Percentiles rank a stretch among this genome's conserved stretches.
These are phyloP conservation scores for Pseudocercospora ulei DNA, from an alignment of 2,329 filamentous ascomycete genomes.

Conservation along the genomic window DNA sequence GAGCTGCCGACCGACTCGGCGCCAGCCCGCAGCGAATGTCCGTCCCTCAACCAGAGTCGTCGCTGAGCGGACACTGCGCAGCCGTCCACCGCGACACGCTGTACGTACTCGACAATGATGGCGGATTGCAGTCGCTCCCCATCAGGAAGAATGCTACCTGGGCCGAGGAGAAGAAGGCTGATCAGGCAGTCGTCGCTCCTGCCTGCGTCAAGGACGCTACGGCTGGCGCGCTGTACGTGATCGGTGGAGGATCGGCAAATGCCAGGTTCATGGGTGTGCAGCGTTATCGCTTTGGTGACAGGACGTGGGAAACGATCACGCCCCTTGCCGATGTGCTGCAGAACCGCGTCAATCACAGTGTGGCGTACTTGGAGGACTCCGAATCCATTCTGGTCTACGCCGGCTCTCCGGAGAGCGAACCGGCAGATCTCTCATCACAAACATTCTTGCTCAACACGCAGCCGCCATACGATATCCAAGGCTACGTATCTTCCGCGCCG, in stretches of 20 bases:
- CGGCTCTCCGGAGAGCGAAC: constrained; percentile 55
- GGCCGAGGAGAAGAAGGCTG: constrained; percentile 52
- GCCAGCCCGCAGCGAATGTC: constrained; percentile 47
- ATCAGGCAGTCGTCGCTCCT: constrained; percentile 61
- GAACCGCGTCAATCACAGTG: constrained; percentile 64
- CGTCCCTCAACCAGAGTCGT: constrained; percentile 58
- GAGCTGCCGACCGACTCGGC: constrained; percentile 19
- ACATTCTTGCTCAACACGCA: constrained; percentile 64
- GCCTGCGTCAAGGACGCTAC: constrained; percentile 65
- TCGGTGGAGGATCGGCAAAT: constrained; percentile 58
- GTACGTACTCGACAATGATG: constrained; percentile 67
- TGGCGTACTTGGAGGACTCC: constrained; percentile 60
- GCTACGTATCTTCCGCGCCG: constrained; percentile 52
- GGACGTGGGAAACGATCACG: constrained; percentile 51
- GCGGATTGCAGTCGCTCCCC: constrained; percentile 60
- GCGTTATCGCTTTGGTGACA: constrained; percentile 49
- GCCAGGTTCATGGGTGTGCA: constrained; percentile 68
- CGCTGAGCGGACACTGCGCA: constrained; percentile 70
- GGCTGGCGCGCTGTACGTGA: constrained; percentile 59
- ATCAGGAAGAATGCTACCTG: constrained; percentile 62
- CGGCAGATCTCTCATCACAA: constrained; percentile 52
- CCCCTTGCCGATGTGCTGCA: constrained; percentile 48
- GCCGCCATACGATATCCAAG: constrained; percentile 53
- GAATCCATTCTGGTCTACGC: constrained; percentile 71
- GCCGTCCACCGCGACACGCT: constrained; percentile 70